These are phyloP conservation scores for Chloranthus sessilifolius DNA, from an alignment of 164 flowering plant genomes.

Conservation along the genomic window DNA sequence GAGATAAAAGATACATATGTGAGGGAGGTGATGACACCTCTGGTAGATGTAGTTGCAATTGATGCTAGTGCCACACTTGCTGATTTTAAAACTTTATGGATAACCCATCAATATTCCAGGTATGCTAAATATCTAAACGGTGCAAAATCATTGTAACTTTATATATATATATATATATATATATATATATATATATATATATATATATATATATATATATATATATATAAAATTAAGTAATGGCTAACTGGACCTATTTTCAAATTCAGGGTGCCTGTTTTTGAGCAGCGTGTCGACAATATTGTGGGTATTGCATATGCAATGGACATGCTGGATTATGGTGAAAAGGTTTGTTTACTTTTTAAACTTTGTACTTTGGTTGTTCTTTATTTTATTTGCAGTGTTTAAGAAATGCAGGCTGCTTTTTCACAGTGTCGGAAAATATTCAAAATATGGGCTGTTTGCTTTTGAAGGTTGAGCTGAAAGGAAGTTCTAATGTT, in stretches of 20 bases:
- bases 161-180: too few species aligned
- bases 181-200: too few species aligned
- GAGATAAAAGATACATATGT: conserved; percentile 99
- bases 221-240: too few species aligned
- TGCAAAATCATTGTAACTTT: neutral
- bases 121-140: conserved; percentile 13
- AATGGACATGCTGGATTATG: conserved; percentile 92
- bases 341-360: conserved; percentile 59
- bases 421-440: conserved; percentile 6
- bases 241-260: too few species aligned
- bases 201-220: too few species aligned
- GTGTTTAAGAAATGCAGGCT: conserved; percentile 17
- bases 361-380: conserved; percentile 6
- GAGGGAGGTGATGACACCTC: conserved; percentile 99
- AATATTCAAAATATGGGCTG: conserved; percentile 25
- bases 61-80: conserved; percentile 82
- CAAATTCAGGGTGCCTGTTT: conserved; percentile 91
- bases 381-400: conserved; percentile 3
- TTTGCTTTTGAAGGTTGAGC: conserved; percentile 93
- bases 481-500: conserved; percentile 74
- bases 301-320: conserved; percentile 99
- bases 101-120: conserved; percentile 97
- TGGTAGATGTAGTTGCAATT: conserved; percentile 97
- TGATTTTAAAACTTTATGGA: conserved; percentile 83
- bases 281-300: conserved; percentile 97